These are phyloP conservation scores for Adiantum capillusveneris DNA, from an alignment of 75 land plant genomes.

Conservation along the genomic window DNA sequence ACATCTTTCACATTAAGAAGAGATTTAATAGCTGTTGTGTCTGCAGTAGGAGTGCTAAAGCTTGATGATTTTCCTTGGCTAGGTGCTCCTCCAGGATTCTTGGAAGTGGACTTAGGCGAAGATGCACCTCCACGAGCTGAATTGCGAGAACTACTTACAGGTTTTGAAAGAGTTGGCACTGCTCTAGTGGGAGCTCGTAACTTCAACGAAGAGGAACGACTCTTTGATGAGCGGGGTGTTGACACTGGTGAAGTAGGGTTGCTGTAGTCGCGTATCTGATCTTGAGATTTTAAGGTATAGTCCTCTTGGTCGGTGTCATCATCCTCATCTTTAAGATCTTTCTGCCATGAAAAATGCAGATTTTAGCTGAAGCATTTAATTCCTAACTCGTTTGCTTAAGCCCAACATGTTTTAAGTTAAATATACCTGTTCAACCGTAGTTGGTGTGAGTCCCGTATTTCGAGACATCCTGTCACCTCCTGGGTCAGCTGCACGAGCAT, in stretches of 20 bases:
- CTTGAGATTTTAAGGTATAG: not conserved
- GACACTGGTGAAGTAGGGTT: constrained; percentile 2
- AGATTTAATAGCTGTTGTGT: not conserved
- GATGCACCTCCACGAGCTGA: not conserved
- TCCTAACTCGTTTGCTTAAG: no score
- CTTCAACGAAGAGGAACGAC: not conserved
- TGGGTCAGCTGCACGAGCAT: no score
- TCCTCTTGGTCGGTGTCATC: not conserved
- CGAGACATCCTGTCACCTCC: no score
- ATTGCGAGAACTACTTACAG: not conserved
- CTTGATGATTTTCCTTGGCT: not conserved
- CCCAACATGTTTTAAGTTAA: no score
- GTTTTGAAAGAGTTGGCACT: not conserved
- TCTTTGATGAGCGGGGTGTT: not conserved
- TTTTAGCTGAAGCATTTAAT: no score
- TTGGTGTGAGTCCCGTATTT: no score
- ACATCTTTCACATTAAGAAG: not conserved
- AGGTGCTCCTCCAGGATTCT: not conserved
- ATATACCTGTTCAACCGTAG: no score
- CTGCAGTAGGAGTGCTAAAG: not conserved
- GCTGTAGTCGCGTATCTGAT: not conserved
- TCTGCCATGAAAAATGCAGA: no score
- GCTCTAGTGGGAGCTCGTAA: not conserved
- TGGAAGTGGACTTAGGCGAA: not conserved
- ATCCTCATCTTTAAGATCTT: not conserved